These are phyloP conservation scores for Aegilops longissima DNA, from an alignment of 176 grass and related monocot genomes.

Conservation along the genomic window DNA sequence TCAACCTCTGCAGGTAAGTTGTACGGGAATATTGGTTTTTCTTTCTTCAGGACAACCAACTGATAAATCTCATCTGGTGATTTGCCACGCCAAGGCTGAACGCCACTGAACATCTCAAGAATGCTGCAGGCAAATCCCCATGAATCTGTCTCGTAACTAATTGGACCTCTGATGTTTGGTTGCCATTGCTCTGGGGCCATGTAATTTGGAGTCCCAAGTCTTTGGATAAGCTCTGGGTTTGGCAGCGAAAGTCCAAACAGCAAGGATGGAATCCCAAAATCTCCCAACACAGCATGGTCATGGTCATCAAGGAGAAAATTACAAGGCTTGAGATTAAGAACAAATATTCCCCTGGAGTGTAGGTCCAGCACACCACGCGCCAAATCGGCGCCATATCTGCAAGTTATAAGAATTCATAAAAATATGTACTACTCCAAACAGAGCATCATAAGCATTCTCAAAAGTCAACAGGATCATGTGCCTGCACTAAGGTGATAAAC, in stretches of 20 bases:
- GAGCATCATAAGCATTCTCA: conserved; percentile 13
- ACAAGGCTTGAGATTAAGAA: conserved; percentile 90
- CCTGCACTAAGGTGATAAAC: not conserved
- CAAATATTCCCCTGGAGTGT: conserved; percentile 69
- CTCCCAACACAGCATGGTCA: conserved; percentile 65
- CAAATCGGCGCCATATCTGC: conserved; percentile 84
- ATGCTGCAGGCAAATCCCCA: conserved; percentile 96
- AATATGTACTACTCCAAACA: not conserved
- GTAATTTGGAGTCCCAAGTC: conserved; percentile 90
- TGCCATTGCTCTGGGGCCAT: conserved; percentile 99
- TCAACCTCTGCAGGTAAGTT: conserved; percentile 63
- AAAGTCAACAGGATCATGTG: not conserved
- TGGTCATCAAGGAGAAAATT: conserved; percentile 79
- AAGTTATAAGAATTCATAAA: conserved; percentile 11
- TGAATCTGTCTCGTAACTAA: conserved; percentile 85
- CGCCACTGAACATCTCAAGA: conserved; percentile 90
- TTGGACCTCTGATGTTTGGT: conserved; percentile 74
- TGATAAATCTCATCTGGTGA: conserved; percentile 91
- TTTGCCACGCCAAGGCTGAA: conserved; percentile 79
- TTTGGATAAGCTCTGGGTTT: conserved; percentile 64
- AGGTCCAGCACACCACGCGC: conserved; percentile 75
- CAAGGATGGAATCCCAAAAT: conserved; percentile 85
- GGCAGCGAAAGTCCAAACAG: conserved; percentile 74
- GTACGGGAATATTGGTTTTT: conserved; percentile 71
- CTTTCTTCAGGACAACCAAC: conserved; percentile 80